Evolutionary conservation across 2,329 filamentous ascomycete genomes (phyloP), one percentile per base, ranked within the genome.

Genomic region (Ascochyta viciae-villosae): DNA sequence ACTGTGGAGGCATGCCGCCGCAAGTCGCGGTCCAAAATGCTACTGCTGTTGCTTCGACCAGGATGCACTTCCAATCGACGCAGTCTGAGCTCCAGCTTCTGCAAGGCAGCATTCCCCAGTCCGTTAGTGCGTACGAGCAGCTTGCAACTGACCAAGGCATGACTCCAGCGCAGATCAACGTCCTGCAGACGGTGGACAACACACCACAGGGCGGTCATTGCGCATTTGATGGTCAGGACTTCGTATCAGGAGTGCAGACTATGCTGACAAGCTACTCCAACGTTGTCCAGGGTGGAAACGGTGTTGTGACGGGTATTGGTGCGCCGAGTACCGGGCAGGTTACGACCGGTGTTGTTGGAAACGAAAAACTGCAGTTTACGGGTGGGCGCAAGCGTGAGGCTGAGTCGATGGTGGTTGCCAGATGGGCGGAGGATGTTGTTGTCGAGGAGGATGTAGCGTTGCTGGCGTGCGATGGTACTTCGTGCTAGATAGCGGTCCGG

Each of bases 1-100:
- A 84, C 67, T 87, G 84, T 65, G 84, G 83, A 42, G 84, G 70
- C 2, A 67, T 86, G 57, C 63, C 74, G 19, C 84, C 84, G 1
- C 83, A 86, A 62, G 83, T 86, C 27, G 61, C 71, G 27, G 80
- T 85, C 13, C 74, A 77, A 15, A 73, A 81, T 54, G 73, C 76
- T 4, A 68, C 72, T 0, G 77, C 74, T 0, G 77, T 83, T 26
- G 69, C 81, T 50, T 66, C 74, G 2, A 83, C 82, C 24, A 77
- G 78, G 49, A 80, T 87, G 19, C 84, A 87, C 67, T 86, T 80
- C 70, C 84, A 87, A 73, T 82, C 77, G 54, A 85, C 83, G 3
- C 76, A 80, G 62, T 71, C 78, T 24, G 84, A 86, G 66, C 76
- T 86, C 3, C 63, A 74, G 3, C 58, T 74, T 8, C 76, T 86